Percentiles rank a stretch among this genome's conserved stretches.
These are phyloP conservation scores for Pseudisothecium myosuroides DNA, from an alignment of 225 moss, liverwort and hornwort genomes.

Conservation along the genomic window DNA sequence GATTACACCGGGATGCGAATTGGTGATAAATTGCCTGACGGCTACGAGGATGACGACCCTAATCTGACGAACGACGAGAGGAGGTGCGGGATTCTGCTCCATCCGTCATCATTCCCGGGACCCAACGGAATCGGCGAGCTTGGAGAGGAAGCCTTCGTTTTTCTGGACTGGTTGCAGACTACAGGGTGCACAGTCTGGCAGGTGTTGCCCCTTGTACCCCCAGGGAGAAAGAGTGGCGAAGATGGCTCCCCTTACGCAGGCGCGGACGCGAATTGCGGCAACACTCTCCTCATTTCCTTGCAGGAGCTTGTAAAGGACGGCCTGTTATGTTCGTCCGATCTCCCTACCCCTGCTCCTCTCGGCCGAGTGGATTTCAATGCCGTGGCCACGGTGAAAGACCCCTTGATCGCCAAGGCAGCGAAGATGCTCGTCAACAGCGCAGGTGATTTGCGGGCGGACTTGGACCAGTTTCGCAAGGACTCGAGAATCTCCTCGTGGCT, in stretches of 20 bases:
- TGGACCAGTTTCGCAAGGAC: slow-evolving; percentile 44
- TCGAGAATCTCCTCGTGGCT: slow-evolving; percentile 65
- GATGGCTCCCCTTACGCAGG: slow-evolving; percentile 92
- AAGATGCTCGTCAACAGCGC: slow-evolving; percentile 40
- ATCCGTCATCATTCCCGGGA: slow-evolving; percentile 40
- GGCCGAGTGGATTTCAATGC: slow-evolving; percentile 34
- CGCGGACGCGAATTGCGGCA: slow-evolving; percentile 80
- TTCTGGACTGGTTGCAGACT: slow-evolving; percentile 43
- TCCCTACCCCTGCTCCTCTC: slow-evolving; percentile 34
- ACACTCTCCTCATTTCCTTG: slow-evolving; percentile 70
- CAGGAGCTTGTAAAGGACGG: slow-evolving; percentile 72
- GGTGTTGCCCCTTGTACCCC: slow-evolving; percentile 77
- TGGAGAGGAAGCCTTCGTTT: slow-evolving; percentile 19
- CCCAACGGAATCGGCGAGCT: slow-evolving; percentile 40
- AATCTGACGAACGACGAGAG: neutral
- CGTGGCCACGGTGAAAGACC: slow-evolving; percentile 62
- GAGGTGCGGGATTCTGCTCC: slow-evolving; percentile 36
- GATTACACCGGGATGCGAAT: neutral
- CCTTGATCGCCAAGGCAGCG: slow-evolving; percentile 60
- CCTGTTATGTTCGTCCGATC: slow-evolving; percentile 41
- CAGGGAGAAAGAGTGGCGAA: slow-evolving; percentile 70
- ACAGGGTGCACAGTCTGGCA: slow-evolving; percentile 53
- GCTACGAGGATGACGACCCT: slow-evolving; percentile 36
- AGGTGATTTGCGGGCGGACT: slow-evolving; percentile 32
- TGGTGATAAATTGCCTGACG: slow-evolving; percentile 18